Evolutionary conservation across 345 rosid genomes (phyloP).

Genomic region (Eucalyptus tenuipes): DNA sequence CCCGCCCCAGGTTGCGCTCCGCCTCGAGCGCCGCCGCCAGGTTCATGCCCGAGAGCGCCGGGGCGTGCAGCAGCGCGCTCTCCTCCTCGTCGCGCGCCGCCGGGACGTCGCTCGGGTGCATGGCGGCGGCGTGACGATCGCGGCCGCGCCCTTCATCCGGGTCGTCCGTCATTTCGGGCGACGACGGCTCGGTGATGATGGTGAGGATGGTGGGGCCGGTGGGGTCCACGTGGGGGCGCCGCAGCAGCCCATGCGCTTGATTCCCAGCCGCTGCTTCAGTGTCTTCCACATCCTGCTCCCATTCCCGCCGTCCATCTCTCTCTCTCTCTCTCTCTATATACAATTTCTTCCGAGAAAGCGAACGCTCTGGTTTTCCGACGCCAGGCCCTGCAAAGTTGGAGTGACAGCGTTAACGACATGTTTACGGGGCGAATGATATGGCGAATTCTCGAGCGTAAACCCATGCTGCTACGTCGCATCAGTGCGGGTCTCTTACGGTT

Average conservation of each 20-base stretch:
- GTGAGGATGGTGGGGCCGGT: constrained; percentile 4
- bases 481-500: background rate
- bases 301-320: constrained; percentile 23
- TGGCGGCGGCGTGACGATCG: background rate
- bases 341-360: background rate
- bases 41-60: constrained; percentile 28
- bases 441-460: background rate
- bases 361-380: background rate
- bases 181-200: constrained; percentile 1
- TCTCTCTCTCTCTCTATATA: background rate
- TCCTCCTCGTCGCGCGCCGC: background rate
- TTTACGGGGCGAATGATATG: background rate
- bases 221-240: constrained; percentile 42
- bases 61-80: background rate
- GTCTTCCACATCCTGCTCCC: constrained; percentile 38
- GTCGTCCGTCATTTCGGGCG: background rate
- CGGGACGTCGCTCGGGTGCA: background rate
- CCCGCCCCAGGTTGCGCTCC: constrained; percentile 46
- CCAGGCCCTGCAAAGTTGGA: background rate
- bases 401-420: background rate
- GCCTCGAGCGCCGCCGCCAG: constrained; percentile 73
- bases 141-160: background rate
- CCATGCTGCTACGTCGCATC: background rate
- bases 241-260: constrained; percentile 58
- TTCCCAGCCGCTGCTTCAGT: constrained; percentile 54